Evolutionary conservation across 1,139 yeast species (phyloP).

Genomic region (Ogataea hybrid): DNA sequence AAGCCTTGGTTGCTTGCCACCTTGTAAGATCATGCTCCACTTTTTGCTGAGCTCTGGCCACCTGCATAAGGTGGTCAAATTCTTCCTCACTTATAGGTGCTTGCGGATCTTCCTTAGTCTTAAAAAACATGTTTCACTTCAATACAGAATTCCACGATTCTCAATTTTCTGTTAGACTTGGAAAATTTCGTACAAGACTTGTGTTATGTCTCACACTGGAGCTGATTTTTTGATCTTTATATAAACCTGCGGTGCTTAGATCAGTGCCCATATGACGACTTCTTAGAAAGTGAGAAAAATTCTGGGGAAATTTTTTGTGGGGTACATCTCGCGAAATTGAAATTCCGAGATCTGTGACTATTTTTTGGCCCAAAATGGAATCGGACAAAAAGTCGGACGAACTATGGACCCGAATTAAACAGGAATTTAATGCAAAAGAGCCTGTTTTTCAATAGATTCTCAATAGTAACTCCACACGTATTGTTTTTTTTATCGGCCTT

Average conservation of each 20-base stretch:
- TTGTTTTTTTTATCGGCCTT: background rate
- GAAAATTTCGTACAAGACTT: background rate
- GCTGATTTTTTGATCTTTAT: background rate
- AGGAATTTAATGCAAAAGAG: background rate
- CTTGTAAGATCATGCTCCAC: slow-evolving; percentile 10
- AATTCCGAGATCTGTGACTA: background rate
- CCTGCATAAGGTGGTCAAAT: slow-evolving; percentile 2
- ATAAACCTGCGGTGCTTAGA: background rate
- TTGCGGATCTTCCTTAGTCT: background rate
- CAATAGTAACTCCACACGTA: background rate
- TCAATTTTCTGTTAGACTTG: background rate
- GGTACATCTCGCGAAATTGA: background rate
- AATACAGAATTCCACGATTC: background rate
- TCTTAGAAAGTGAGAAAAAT: background rate
- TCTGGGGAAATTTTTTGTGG: slow-evolving; percentile 1
- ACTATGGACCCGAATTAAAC: background rate
- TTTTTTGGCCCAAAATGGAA: background rate
- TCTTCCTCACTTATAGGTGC: slow-evolving; percentile 8
- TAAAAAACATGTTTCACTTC: background rate
- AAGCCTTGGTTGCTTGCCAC: slow-evolving; percentile 9
- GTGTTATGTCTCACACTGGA: background rate
- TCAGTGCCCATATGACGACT: background rate
- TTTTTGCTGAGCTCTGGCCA: slow-evolving; percentile 12
- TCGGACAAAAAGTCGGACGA: background rate
- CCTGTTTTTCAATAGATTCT: background rate